Evolutionary conservation across 2,329 filamentous ascomycete species (phyloP).

Genomic region (Hypoxylon sp.): DNA sequence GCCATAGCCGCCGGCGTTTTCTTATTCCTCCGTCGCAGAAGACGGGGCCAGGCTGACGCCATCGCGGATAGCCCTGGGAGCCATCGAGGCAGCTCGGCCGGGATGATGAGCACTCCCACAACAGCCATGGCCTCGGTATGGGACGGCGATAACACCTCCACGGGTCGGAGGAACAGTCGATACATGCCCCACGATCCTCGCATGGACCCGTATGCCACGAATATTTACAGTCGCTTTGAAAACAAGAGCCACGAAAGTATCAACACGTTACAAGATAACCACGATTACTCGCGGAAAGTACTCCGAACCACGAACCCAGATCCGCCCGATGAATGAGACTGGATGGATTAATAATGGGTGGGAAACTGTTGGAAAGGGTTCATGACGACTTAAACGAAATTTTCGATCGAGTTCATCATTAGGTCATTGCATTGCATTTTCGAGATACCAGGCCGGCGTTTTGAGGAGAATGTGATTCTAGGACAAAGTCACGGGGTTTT

Average conservation of each 20-base stretch:
- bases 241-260: conserved; percentile 75
- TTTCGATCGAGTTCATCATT: conserved; percentile 48
- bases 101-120: conserved; percentile 62
- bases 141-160: conserved; percentile 58
- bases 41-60: conserved; percentile 60
- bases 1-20: conserved; percentile 56
- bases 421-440: conserved; percentile 59
- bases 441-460: conserved; percentile 65
- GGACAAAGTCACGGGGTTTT: conserved; percentile 44
- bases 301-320: conserved; percentile 76
- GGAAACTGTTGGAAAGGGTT: conserved; percentile 39
- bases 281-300: conserved; percentile 75
- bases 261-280: conserved; percentile 74
- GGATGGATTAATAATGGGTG: conserved; percentile 16
- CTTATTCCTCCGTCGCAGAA: conserved; percentile 63
- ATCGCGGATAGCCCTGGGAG: conserved; percentile 63
- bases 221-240: conserved; percentile 67
- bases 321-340: conserved; percentile 57
- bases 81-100: conserved; percentile 66
- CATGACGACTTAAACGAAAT: conserved; percentile 55
- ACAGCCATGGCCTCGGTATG: conserved; percentile 61
- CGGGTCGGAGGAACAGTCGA: conserved; percentile 66
- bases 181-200: conserved; percentile 74
- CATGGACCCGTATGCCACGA: conserved; percentile 72
- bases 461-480: conserved; percentile 47